A percentile compares a stretch with the other conserved stretches of the same genome.
These are phyloP conservation scores for Posidonia australis DNA, from an alignment of 106 monocot species.

Conservation along the genomic window DNA sequence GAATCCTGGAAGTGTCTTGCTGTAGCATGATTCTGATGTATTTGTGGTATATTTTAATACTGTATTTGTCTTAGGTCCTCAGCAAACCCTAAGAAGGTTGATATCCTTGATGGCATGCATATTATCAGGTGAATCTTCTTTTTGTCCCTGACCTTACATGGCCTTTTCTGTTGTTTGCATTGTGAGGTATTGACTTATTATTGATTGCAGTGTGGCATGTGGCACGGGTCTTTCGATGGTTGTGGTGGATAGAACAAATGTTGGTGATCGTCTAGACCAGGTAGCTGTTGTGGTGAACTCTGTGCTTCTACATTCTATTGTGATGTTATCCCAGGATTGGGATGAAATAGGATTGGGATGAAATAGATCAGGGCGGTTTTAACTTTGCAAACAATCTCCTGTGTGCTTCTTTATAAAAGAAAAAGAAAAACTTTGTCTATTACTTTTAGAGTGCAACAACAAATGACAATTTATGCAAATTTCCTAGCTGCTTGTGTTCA, in stretches of 20 bases:
- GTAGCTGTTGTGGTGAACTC: too few relatives aligned
- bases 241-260: constrained; percentile 65
- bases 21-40: neutral
- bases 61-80: constrained; percentile 48
- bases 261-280: constrained; percentile 60
- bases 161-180: neutral
- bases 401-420: too few relatives aligned
- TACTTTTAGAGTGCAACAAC: too few relatives aligned
- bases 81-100: constrained; percentile 92
- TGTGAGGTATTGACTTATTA: neutral
- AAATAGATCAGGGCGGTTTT: too few relatives aligned
- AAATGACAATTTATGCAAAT: too few relatives aligned
- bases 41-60: neutral
- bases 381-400: too few relatives aligned
- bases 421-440: too few relatives aligned
- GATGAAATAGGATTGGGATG: too few relatives aligned
- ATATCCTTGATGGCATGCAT: constrained; percentile 83
- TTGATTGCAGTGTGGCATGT: constrained; percentile 69
- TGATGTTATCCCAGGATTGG: too few relatives aligned
- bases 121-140: constrained; percentile 42
- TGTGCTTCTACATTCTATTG: too few relatives aligned
- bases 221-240: constrained; percentile 71
- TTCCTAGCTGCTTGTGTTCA: too few relatives aligned
- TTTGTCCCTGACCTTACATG: neutral
- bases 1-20: neutral